Evolutionary conservation across 345 rosid genomes (phyloP).

Genomic region (Dipteronia dyeriana): DNA sequence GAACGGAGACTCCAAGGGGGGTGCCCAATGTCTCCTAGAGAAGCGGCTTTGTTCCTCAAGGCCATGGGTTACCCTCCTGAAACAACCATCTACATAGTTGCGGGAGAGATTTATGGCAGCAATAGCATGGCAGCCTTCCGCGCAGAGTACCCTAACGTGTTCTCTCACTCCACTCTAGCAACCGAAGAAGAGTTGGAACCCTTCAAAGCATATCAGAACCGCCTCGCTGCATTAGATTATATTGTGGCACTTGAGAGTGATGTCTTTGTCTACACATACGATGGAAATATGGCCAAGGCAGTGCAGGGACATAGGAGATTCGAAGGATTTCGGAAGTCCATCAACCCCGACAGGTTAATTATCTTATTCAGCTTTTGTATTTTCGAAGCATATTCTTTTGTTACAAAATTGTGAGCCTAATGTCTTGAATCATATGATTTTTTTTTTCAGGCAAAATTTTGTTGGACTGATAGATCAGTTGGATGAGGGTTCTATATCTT

Average conservation of each 20-base stretch:
- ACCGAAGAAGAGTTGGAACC: slow-evolving; percentile 82
- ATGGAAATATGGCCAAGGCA: slow-evolving; percentile 98
- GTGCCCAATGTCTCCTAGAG: slow-evolving; percentile 98
- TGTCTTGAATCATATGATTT: not conserved
- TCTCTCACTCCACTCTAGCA: slow-evolving; percentile 73
- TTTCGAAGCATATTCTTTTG: not conserved
- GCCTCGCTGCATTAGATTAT: slow-evolving; percentile 91
- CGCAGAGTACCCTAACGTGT: slow-evolving; percentile 83
- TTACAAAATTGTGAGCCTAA: not conserved
- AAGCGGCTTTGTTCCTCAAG: slow-evolving; percentile 90
- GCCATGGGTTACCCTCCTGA: slow-evolving; percentile 94
- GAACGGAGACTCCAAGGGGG: slow-evolving; percentile 79
- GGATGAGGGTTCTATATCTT: slow-evolving; percentile 58
- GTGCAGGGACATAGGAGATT: slow-evolving; percentile 92
- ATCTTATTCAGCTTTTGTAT: not conserved
- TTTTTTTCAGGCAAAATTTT: slow-evolving; percentile 61
- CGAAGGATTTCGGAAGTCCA: slow-evolving; percentile 82
- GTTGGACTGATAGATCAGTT: slow-evolving; percentile 69
- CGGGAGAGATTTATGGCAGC: slow-evolving; percentile 83
- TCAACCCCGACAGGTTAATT: slow-evolving; percentile 78
- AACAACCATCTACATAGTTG: slow-evolving; percentile 86
- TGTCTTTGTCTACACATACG: slow-evolving; percentile 87
- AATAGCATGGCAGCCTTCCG: slow-evolving; percentile 76
- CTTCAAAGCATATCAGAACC: slow-evolving; percentile 74
- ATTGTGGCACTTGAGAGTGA: slow-evolving; percentile 90